A percentile compares a stretch with the other conserved stretches of the same genome.
Evolutionary conservation across 2,329 filamentous ascomycete genomes (phyloP).

Genomic region (Apiospora rasikravindrae): DNA sequence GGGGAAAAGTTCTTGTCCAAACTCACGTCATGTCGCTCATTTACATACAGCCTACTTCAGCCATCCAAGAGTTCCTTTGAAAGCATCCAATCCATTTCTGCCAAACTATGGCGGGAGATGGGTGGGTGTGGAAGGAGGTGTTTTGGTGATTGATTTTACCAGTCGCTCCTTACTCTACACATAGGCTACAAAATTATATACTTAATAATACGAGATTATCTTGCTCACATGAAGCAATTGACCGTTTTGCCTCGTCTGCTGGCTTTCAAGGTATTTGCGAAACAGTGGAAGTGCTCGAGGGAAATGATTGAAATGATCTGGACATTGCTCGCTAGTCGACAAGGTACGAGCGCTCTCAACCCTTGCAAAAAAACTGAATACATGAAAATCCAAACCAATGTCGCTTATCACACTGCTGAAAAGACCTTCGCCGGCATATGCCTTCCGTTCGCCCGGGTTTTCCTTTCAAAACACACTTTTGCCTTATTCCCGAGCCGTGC

Average conservation of each 20-base stretch:
- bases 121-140: not conserved
- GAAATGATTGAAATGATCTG: not conserved
- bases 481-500: not conserved
- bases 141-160: not conserved
- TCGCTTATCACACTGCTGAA: not conserved
- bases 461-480: not conserved
- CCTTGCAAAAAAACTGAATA: not conserved
- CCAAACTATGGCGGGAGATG: not conserved
- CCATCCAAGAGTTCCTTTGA: not conserved
- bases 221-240: not conserved
- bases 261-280: no score
- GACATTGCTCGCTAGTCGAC: not conserved
- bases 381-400: not conserved
- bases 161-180: not conserved
- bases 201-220: not conserved
- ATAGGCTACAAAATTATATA: not conserved
- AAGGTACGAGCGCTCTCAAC: not conserved
- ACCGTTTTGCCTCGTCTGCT: no score
- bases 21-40: not conserved
- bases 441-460: not conserved
- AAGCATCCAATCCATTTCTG: not conserved
- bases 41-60: not conserved
- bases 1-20: not conserved
- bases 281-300: no score
- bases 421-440: not conserved